phyloP scores from a whole-genome alignment of 257 asterid genomes.

The Solanum virginianum region DNA sequence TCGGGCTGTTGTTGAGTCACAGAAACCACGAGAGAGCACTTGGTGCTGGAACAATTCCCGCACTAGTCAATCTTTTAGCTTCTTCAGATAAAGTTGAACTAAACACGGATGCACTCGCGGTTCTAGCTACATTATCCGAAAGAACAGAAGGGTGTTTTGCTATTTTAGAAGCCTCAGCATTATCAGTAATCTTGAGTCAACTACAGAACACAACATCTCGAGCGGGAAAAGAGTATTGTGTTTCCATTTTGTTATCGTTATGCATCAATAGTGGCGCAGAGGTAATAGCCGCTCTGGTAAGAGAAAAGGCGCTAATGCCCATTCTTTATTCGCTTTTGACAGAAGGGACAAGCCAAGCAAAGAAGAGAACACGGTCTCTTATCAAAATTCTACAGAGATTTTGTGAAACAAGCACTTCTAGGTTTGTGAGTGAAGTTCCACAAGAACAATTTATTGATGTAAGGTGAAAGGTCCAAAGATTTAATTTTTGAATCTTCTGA shows the following conservation, averaged over 20 bases:
- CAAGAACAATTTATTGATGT: conserved; percentile 31
- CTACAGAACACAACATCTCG: conserved; percentile 22
- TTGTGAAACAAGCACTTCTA: conserved; percentile 28
- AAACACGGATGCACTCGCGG: conserved; percentile 41
- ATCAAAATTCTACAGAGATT: conserved; percentile 50
- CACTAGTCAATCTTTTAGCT: conserved; percentile 21
- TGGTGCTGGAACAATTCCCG: conserved; percentile 25
- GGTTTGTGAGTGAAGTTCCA: conserved; percentile 19
- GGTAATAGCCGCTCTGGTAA: conserved; percentile 28
- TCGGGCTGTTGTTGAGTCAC: conserved; percentile 32
- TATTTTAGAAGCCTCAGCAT: conserved; percentile 19
- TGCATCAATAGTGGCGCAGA: conserved; percentile 52
- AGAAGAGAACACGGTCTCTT: conserved; percentile 40
- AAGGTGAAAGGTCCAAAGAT: conserved; percentile 8
- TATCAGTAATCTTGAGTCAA: conserved; percentile 9
- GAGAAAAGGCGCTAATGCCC: conserved; percentile 39
- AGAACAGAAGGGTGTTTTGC: conserved; percentile 32
- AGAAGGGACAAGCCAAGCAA: conserved; percentile 49
- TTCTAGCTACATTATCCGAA: conserved; percentile 42
- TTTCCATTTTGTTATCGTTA: conserved; percentile 38
- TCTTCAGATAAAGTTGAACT: conserved; percentile 36
- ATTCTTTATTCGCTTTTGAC: conserved; percentile 36
- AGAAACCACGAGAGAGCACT: conserved; percentile 32
- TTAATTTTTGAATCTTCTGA: not conserved
- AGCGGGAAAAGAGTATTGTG: conserved; percentile 50